Evolutionary conservation across 371 early-diverging fungal genomes (phyloP).

Genomic region (Lichtheimia corymbifera): DNA sequence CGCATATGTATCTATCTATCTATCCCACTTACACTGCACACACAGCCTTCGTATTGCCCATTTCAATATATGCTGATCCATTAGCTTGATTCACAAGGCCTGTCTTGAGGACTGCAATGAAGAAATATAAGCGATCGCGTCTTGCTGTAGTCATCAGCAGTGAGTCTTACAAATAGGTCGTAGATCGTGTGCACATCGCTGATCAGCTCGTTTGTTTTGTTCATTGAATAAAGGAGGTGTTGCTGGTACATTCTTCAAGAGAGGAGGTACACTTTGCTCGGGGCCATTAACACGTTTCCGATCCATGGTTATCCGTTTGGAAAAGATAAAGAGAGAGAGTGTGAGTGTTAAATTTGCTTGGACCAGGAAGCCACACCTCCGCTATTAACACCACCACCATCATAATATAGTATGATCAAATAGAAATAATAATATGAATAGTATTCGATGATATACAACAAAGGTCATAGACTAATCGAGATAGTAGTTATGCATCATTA

Average conservation of each 20-base stretch:
- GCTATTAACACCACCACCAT: too few relatives aligned
- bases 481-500: too few relatives aligned
- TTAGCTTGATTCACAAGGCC: conserved; percentile 86
- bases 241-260: conserved; percentile 44
- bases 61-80: conserved; percentile 91
- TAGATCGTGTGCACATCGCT: conserved; percentile 57
- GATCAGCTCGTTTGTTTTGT: conserved; percentile 51
- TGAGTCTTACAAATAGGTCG: conserved; percentile 59
- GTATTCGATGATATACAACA: too few relatives aligned
- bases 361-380: too few relatives aligned
- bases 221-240: conserved; percentile 19
- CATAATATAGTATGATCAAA: too few relatives aligned
- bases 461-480: too few relatives aligned
- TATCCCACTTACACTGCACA: conserved; percentile 80
- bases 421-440: too few relatives aligned
- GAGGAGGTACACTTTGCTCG: conserved; percentile 69
- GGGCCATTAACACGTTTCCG: conserved; percentile 80
- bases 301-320: conserved; percentile 52
- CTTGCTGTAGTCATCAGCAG: too few relatives aligned
- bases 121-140: too few relatives aligned
- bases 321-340: background rate
- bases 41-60: conserved; percentile 82
- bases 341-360: too few relatives aligned
- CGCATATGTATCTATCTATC: background rate
- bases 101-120: conserved; percentile 67